phyloP scores from a whole-genome alignment of 2,329 filamentous ascomycete genomes.

The Scytalidium sp. region DNA sequence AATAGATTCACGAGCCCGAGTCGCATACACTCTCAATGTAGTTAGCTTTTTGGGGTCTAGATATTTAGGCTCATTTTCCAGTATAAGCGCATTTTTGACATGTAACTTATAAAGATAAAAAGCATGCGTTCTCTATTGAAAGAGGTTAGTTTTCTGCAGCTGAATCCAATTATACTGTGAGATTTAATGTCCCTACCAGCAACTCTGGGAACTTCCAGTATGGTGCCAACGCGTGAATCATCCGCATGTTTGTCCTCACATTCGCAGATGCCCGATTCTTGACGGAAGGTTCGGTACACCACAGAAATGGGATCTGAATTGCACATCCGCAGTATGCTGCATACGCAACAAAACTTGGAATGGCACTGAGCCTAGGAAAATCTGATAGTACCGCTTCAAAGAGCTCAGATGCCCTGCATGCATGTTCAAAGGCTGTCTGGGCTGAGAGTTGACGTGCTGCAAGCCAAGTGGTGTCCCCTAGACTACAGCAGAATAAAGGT shows the following conservation, averaged over 20 bases:
- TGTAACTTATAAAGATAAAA: not conserved
- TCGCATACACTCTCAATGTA: not conserved
- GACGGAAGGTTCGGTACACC: slow-evolving; percentile 13
- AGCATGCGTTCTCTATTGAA: not conserved
- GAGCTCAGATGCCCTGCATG: slow-evolving; percentile 11
- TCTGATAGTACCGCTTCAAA: not conserved
- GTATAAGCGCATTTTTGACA: not conserved
- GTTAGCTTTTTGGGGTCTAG: not conserved
- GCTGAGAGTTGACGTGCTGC: slow-evolving; percentile 18
- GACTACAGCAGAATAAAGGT: slow-evolving; percentile 17
- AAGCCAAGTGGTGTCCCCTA: slow-evolving; percentile 6
- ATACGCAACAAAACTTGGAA: slow-evolving; percentile 16
- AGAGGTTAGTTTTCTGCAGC: not conserved
- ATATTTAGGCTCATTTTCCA: not conserved
- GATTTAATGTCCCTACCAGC: not conserved
- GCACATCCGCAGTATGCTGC: slow-evolving; percentile 19
- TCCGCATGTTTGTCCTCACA: slow-evolving; percentile 14
- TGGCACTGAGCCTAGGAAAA: not conserved
- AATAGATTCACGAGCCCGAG: not conserved
- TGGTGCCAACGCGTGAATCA: slow-evolving; percentile 9
- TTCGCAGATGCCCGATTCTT: slow-evolving; percentile 11
- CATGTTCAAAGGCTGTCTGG: slow-evolving; percentile 18
- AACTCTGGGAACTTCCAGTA: slow-evolving; percentile 6
- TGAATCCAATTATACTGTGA: not conserved
- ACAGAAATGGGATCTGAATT: slow-evolving; percentile 20